Percentiles rank a stretch among this genome's conserved stretches.
Evolutionary conservation across 192 early-diverging fungal species (phyloP).

Genomic region (Linderina pennispora): DNA sequence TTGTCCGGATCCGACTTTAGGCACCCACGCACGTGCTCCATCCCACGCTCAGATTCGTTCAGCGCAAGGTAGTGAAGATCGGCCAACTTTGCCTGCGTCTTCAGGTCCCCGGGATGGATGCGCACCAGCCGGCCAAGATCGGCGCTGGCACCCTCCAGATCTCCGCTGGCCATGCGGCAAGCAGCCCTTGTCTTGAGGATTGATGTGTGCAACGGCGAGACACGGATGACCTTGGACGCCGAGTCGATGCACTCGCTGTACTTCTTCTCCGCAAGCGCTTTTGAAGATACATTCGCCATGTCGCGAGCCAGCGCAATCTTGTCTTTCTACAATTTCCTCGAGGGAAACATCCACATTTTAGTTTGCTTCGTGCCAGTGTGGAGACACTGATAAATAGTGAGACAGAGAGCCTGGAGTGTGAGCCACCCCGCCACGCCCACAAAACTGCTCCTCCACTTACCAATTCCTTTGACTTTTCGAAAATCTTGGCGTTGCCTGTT

Average conservation of each 20-base stretch:
- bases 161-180: slow-evolving; percentile 64
- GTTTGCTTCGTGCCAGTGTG: too few relatives aligned
- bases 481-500: slow-evolving; percentile 8
- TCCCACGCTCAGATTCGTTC: slow-evolving; percentile 64
- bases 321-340: too few relatives aligned
- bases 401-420: too few relatives aligned
- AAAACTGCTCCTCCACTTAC: neutral
- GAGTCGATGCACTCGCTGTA: slow-evolving; percentile 51
- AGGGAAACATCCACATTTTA: too few relatives aligned
- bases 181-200: slow-evolving; percentile 64
- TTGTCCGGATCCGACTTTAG: slow-evolving; percentile 88
- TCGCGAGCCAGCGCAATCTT: slow-evolving; percentile 45
- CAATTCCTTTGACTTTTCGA: slow-evolving; percentile 19
- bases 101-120: slow-evolving; percentile 60
- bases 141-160: slow-evolving; percentile 79
- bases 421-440: too few relatives aligned
- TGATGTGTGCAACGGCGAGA: slow-evolving; percentile 50
- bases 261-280: slow-evolving; percentile 35
- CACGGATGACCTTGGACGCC: slow-evolving; percentile 48
- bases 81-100: slow-evolving; percentile 57
- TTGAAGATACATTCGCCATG: slow-evolving; percentile 26
- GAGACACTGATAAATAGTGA: too few relatives aligned
- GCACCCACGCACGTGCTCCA: slow-evolving; percentile 76
- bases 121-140: slow-evolving; percentile 75
- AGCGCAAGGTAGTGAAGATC: slow-evolving; percentile 63